phyloP scores from a whole-genome alignment of 2,329 filamentous ascomycete species.

The Sclerotiophoma versabilis region DNA sequence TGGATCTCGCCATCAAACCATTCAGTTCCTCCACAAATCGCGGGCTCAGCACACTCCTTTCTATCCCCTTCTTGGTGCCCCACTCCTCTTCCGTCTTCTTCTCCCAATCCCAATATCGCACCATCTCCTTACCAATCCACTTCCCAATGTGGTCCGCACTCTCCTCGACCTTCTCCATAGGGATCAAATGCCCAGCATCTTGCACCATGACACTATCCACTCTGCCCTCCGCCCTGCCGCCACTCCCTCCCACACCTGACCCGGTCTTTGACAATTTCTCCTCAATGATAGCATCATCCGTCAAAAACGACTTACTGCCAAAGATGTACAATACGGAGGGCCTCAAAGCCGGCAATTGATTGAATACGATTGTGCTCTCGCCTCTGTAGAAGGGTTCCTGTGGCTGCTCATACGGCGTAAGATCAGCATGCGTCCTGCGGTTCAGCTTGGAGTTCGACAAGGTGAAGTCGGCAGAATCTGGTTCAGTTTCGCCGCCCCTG shows the following conservation, averaged over 20 bases:
- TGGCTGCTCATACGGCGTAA: conserved; percentile 41
- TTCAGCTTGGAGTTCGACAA: conserved; percentile 43
- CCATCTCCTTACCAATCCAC: conserved; percentile 51
- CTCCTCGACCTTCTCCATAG: conserved; percentile 76
- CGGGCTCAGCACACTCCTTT: conserved; percentile 37
- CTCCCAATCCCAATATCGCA: conserved; percentile 47
- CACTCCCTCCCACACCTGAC: conserved; percentile 70
- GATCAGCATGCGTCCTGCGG: conserved; percentile 53
- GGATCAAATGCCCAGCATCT: conserved; percentile 77
- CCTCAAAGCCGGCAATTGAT: conserved; percentile 66
- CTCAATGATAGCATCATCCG: conserved; percentile 57
- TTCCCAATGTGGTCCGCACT: conserved; percentile 64
- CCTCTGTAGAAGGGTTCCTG: conserved; percentile 70
- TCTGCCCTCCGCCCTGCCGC: conserved; percentile 67
- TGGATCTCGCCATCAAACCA: conserved; percentile 19
- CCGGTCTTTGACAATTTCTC: conserved; percentile 72
- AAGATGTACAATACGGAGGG: conserved; percentile 16
- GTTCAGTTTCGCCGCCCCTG: conserved; percentile 55
- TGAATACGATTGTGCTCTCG: conserved; percentile 66
- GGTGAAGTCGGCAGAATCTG: conserved; percentile 38
- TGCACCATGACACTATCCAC: conserved; percentile 72
- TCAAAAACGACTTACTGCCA: conserved; percentile 66
- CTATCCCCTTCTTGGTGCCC: conserved; percentile 36
- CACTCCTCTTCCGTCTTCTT: conserved; percentile 42
- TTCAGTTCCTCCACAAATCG: conserved; percentile 43